Evolutionary conservation across 331 rosid species (phyloP), one percentile per base, ranked within the genome.

Genomic region (Prunus yedoensis): DNA sequence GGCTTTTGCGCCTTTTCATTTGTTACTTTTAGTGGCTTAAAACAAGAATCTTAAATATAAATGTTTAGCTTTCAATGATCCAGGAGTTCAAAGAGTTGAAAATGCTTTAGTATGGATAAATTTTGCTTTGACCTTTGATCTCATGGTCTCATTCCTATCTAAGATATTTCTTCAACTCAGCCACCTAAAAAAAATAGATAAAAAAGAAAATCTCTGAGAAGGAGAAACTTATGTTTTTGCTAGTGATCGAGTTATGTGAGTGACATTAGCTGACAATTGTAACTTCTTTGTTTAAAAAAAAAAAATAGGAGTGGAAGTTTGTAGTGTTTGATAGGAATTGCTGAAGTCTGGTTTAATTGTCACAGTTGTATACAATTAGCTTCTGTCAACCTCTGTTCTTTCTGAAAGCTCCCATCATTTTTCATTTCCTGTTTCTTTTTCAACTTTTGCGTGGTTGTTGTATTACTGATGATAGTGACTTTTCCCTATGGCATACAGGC

Each of bases 401-500:
- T 23, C 12, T 2, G 15, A 66, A 49, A 66, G 32, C 38, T 13
- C 11, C 14, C 51, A 10, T 28, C 45, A 61, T 61, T 14, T 30
- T 61, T 61, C 20, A 62, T 28, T 2, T 32, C 0, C 21, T 28
- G 6, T 32, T 62, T n/a, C 18, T 62, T 60, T 17, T 62, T 62
- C 21, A 32, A 30, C 47, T 60, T 63, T 58, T 64, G 21, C 15
- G 12, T 62, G 67, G 62, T 66, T 54, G 6, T 77, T 78, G 74
- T 15, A 3, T 8, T 38, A n/a, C 62, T 83, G 80, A 79, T 70
- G 43, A 32, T 32, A 32, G 7, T 75, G 66, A 82, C 79, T 75
- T 76, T 73, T 70, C 78, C 51, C 76, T 81, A 70, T 80, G 74
- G 61, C 66, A 81, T 78, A 79, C 85, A 93, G 98, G 88, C 78